Evolutionary conservation across 2,329 filamentous ascomycete genomes (phyloP), one percentile per base, ranked within the genome.

Genomic region (Grosmannia huntii): DNA sequence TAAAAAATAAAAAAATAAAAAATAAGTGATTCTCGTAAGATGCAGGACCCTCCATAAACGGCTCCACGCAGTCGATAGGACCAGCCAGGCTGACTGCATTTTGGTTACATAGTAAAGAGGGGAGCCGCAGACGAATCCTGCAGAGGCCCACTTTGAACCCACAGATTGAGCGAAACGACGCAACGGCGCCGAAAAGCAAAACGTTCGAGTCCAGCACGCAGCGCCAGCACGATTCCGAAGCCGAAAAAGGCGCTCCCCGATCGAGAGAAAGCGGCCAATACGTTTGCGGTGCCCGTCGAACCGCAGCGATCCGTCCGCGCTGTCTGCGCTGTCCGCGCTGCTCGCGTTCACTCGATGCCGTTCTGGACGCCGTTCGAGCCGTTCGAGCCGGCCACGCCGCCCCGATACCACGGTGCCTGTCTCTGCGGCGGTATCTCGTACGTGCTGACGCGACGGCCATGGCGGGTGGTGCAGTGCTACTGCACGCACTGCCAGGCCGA

Each of bases 391-490:
- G 36, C 50, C 38, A 19, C 58, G 52, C 60, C 60, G 1, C 60
- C 44, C 25, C 53, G 41, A 19, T 62, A 41, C 56, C 50, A 27
- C 4, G 63, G 63, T 53, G 52, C 60, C 55, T 64, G 63, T 49
- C 56, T 63, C 23, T 64, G 63, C 60, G 62, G 63, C 54, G 54
- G 60, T 51, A 64, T 64, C 57, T 55, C 57, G 14, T 64, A 61
- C 56, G 58, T 58, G 21, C 58, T 64, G 41, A 61, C 57, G 38
- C 52, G 59, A 5, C 60, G 58, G 23, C 61, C 63, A n/a, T 60
- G 59, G 14, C 52, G 57, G 11, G 59, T 61, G 27, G 51, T 62
- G 23, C 52, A 63, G 57, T 64, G 63, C 61, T 46, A 64, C 58
- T 64, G 63, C 56, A 53, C 49, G 21, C 62, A 64, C 56, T 64